These are phyloP conservation scores for Dentipellis fragilis DNA, from an alignment of 768 basidiomycete genomes.

Conservation along the genomic window DNA sequence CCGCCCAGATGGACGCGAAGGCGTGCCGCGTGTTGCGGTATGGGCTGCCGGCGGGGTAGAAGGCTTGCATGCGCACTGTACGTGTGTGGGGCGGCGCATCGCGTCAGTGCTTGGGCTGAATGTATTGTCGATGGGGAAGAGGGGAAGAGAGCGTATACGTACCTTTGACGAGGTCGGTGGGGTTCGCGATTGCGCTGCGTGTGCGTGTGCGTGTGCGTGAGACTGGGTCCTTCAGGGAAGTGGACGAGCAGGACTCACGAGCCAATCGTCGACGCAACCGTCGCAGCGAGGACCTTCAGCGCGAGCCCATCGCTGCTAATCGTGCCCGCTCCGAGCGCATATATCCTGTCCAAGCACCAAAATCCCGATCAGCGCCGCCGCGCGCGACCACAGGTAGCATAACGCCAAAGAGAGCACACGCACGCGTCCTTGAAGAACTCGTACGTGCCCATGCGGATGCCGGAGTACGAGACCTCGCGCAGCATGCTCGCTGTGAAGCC, in stretches of 20 bases:
- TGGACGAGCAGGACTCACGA: constrained; percentile 15
- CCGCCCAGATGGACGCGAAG: constrained; percentile 20
- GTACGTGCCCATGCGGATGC: constrained; percentile 25
- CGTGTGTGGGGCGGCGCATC: too few relatives aligned
- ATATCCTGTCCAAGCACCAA: constrained; percentile 15
- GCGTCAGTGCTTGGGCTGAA: neutral
- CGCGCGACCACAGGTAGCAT: too few relatives aligned
- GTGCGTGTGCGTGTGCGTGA: neutral
- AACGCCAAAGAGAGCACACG: constrained; percentile 3
- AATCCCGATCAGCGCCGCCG: neutral
- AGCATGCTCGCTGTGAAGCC: constrained; percentile 26
- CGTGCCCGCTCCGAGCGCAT: constrained; percentile 16
- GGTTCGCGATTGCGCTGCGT: constrained; percentile 23
- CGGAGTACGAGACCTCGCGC: constrained; percentile 26
- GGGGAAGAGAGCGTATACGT: neutral
- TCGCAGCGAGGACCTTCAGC: constrained; percentile 24
- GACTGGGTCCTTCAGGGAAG: neutral
- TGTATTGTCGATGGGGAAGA: neutral
- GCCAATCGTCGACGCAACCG: constrained; percentile 22
- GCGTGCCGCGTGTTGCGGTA: constrained; percentile 24
- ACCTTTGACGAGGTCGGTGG: constrained; percentile 28
- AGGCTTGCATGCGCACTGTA: constrained; percentile 27
- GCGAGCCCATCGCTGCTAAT: constrained; percentile 21
- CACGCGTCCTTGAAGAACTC: constrained; percentile 29
- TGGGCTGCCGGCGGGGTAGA: constrained; percentile 24